phyloP scores from a whole-genome alignment of 768 basidiomycete genomes.

The Psilocybe cyanescens region DNA sequence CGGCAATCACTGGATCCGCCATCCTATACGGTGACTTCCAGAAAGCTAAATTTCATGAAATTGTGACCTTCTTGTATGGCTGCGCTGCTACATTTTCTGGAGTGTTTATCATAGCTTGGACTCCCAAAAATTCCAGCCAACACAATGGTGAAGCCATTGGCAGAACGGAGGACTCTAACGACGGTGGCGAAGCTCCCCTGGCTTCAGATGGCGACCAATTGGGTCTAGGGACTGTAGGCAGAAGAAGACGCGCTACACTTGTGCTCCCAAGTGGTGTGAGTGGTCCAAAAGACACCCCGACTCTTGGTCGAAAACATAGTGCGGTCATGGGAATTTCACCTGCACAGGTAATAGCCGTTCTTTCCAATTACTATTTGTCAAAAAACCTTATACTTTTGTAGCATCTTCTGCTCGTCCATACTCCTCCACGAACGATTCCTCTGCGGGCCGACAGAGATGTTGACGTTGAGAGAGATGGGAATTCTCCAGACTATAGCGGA shows the following conservation, averaged over 20 bases:
- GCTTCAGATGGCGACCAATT: conserved; percentile 29
- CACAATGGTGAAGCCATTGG: conserved; percentile 22
- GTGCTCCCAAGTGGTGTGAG: conserved; percentile 49
- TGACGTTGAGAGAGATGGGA: conserved; percentile 37
- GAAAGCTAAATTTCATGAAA: conserved; percentile 77
- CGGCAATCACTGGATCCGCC: conserved; percentile 90
- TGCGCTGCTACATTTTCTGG: conserved; percentile 89
- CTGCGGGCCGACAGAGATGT: conserved; percentile 28
- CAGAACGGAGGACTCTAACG: conserved; percentile 22
- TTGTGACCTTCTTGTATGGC: conserved; percentile 85
- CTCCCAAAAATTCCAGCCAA: conserved; percentile 35
- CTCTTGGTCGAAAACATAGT: conserved; percentile 56
- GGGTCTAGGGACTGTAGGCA: conserved; percentile 38
- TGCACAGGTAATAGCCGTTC: conserved; percentile 55
- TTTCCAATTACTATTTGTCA: neutral
- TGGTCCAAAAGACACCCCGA: conserved; percentile 39
- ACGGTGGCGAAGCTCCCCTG: conserved; percentile 10
- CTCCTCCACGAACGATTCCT: conserved; percentile 58
- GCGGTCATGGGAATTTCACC: conserved; percentile 72
- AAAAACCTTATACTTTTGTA: conserved; percentile 24
- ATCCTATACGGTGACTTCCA: conserved; percentile 95
- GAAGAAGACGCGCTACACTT: conserved; percentile 47
- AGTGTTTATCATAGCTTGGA: conserved; percentile 86
- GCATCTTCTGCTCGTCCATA: conserved; percentile 69
- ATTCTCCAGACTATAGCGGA: conserved; percentile 31